Evolutionary conservation across 1,284 basidiomycete genomes (phyloP).

Genomic region (Ceraceosorus bombacis): DNA sequence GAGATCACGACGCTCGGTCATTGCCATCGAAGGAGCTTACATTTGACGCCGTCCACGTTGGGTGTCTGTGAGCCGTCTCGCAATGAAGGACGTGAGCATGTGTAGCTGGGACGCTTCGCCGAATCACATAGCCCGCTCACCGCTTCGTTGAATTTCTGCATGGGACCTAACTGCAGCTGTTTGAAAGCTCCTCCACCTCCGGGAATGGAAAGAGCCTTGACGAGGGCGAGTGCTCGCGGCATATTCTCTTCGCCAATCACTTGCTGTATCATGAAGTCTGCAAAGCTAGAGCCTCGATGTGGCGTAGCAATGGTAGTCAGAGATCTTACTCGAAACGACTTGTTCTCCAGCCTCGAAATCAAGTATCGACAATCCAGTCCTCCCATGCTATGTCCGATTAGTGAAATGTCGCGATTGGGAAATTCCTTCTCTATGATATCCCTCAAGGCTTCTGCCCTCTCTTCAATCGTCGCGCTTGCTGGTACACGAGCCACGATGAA

Average conservation of each 20-base stretch:
- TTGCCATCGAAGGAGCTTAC: neutral
- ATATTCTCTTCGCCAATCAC: constrained; percentile 16
- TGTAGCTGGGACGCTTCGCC: neutral
- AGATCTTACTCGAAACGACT: constrained; percentile 60
- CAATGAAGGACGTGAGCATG: neutral
- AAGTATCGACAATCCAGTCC: constrained; percentile 88
- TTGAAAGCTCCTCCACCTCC: constrained; percentile 87
- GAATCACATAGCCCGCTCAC: constrained; percentile 54
- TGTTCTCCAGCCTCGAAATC: constrained; percentile 49
- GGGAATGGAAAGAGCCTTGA: constrained; percentile 69
- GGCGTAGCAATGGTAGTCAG: constrained; percentile 88
- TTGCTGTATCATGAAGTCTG: constrained; percentile 78
- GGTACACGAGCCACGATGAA: constrained; percentile 86
- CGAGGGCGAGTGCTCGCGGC: constrained; percentile 55
- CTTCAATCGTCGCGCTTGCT: constrained; percentile 57
- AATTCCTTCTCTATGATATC: constrained; percentile 69
- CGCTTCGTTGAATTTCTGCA: constrained; percentile 77
- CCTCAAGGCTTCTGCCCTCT: constrained; percentile 74
- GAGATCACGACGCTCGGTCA: too few species aligned
- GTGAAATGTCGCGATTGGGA: constrained; percentile 66
- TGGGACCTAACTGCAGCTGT: constrained; percentile 72
- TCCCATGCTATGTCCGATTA: constrained; percentile 93
- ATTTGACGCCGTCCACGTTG: neutral
- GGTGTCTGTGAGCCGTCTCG: neutral
- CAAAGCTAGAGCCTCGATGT: constrained; percentile 85